Evolutionary conservation across 108 stramenopile genomes (phyloP), one percentile per base, ranked within the genome.

Genomic region (Skeletonema costatum): DNA sequence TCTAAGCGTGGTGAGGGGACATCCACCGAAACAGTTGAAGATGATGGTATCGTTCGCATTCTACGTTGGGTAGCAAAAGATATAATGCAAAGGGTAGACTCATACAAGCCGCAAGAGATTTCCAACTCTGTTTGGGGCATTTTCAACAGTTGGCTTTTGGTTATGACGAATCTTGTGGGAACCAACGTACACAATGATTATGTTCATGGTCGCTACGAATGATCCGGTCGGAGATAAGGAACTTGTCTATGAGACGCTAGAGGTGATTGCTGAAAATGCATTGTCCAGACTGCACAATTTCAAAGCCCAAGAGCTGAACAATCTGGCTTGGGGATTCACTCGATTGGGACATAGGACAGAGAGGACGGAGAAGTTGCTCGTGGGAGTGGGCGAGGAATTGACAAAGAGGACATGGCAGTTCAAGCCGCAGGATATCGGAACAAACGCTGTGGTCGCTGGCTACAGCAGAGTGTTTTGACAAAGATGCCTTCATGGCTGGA

Each of bases 91-190:
- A 74, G 86, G 33, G 67, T 76, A 0, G 72, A 79, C 11, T 65
- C 73, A 16, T 94, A 86, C 77, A 94, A 94, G 68, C 82, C 91
- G 5, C 93, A 94, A 67, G 91, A 94, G 66, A 39, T 86, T 7
- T 83, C 78, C 11, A 77, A 81, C 44, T 59, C 58, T 12, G 71
- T 86, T 19, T 95, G 94, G 94, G 92, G 89, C 88, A 2, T 87
- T 89, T 63, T 87, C 92, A 10, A 95, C 92, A 5, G 46, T 95
- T 44, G 92, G 90, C 3, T 91, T 91, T 95, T 72, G 94, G 92
- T n/a, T 66, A 63, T 32, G 80, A 85, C 64, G 75, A 67, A 60
- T 60, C 75, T 4, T 39, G 66, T 30, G 66, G 66, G 75, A 11
- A 62, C 70, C 1, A 81, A 82, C 62, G 64, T 66, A 31, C 73